Evolutionary conservation across 208 protist species (phyloP), one percentile per base, ranked within the genome.

Genomic region (Tritrichomonas foetus): DNA sequence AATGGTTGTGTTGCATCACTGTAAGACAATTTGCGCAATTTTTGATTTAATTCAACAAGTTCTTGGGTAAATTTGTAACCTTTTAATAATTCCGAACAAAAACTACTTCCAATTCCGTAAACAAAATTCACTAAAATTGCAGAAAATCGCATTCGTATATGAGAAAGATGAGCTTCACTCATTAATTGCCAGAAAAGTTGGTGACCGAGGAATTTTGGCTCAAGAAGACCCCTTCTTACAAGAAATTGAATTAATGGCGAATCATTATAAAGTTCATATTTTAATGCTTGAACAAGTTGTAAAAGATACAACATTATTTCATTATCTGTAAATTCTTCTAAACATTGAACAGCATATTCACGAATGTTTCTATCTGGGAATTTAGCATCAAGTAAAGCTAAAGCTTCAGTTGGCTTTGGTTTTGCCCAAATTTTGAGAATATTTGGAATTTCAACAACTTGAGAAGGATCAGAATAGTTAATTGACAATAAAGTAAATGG

Each of bases 151-250:
- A 97, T 97, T 44, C 95, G 95, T n/a, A 97, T 96, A 44, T 93
- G 94, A 33, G 95, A 92, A 50, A 97, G 95, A 47, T 97, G 95
- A 94, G 97, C 96, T 93, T 98, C 97, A 1, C 97, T 96, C 75
- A 97, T 96, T 41, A 98, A 95, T 94, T 97, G 97, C 97, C 97
- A 97, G 78, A 97, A 97, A 41, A 97, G 94, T 20, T 75, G 64
- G 66, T 97, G 96, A 14, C 96, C 94, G 0, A 96, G 96, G 22
- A 97, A 94, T 93, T 97, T 96, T 50, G 97, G 97, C 0, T 93
- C 97, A 22, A 33, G 3, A 27, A 98, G 93, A 0, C 96, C 97
- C 44, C 96, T 93, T 33, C 69, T 44, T 0, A 98, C 47, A 20
- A 98, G 94, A 92, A 98, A 97, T 33, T 95, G 89, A 9, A 95